phyloP scores from a whole-genome alignment of 305 asterid genomes.

The Andrographis paniculata region DNA sequence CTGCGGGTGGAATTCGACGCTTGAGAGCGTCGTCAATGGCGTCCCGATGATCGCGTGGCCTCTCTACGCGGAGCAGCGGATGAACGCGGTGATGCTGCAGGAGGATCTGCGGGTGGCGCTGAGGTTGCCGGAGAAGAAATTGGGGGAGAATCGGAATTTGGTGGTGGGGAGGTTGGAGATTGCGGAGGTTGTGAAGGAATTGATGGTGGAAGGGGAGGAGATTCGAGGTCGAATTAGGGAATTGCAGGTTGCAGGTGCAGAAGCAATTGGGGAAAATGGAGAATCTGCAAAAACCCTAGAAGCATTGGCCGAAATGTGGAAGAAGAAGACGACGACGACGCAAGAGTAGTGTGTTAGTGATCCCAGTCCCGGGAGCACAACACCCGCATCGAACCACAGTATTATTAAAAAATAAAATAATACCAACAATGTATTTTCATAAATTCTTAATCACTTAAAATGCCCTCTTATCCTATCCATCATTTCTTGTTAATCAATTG shows the following conservation, averaged over 20 bases:
- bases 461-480: too few species aligned
- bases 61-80: constrained; percentile 48
- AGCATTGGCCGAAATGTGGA: constrained; percentile 34
- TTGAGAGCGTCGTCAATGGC: constrained; percentile 59
- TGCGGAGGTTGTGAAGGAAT: constrained; percentile 29
- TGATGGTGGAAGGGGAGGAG: constrained; percentile 54
- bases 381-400: too few species aligned
- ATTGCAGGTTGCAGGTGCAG: constrained; percentile 33
- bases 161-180: constrained; percentile 40
- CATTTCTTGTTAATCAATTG: too few species aligned
- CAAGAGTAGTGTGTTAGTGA: too few species aligned
- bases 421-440: too few species aligned
- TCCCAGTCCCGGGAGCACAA: too few species aligned
- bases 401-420: too few species aligned
- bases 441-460: too few species aligned
- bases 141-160: constrained; percentile 32
- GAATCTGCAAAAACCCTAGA: constrained; percentile 31
- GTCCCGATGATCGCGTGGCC: constrained; percentile 87
- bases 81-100: constrained; percentile 43
- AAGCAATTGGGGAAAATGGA: constrained; percentile 31
- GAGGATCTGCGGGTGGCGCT: constrained; percentile 43
- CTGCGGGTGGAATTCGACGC: too few species aligned
- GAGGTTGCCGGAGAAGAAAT: constrained; percentile 28
- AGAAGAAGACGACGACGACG: too few species aligned
- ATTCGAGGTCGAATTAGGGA: constrained; percentile 30